Conservation (phyloP, 192 early-diverging fungal genomes). For the Allomyces javanicus region DNA sequence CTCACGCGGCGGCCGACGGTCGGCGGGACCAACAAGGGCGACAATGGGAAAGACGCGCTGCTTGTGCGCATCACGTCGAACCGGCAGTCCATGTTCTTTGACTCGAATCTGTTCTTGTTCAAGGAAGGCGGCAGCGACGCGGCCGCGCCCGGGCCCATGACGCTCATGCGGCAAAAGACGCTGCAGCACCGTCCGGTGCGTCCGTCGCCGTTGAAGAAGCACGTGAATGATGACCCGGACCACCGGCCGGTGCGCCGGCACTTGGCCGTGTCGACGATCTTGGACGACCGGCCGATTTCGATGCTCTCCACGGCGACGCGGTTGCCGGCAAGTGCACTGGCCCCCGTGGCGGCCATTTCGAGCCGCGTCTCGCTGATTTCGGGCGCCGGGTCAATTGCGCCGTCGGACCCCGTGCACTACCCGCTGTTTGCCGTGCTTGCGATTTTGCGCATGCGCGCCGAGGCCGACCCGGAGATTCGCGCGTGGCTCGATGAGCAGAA, state of each 20-base stretch:
- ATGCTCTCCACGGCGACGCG: not conserved
- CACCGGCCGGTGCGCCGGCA: not conserved
- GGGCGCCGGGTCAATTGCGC: not conserved
- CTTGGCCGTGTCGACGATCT: not conserved
- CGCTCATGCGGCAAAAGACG: not conserved
- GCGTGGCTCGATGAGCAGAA: constrained; percentile 9
- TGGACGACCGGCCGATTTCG: not conserved
- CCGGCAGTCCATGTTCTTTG: not conserved
- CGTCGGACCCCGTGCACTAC: not conserved
- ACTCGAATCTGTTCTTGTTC: not conserved
- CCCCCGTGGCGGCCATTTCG: not conserved
- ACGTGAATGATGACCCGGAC: not conserved
- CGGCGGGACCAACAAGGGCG: too few species aligned
- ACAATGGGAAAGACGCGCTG: not conserved
- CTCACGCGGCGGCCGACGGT: too few species aligned
- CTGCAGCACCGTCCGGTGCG: not conserved
- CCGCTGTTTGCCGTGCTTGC: not conserved
- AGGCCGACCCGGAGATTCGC: not conserved
- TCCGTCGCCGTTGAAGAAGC: too few species aligned
- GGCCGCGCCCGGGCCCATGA: not conserved
- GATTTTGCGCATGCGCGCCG: not conserved
- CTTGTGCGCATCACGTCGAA: not conserved
- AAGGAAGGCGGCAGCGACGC: not conserved
- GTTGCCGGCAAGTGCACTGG: not conserved
- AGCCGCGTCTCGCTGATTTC: not conserved